Base-by-base conservation (phyloP, 192 early-diverging fungal species). In the Podila epigama region DNA sequence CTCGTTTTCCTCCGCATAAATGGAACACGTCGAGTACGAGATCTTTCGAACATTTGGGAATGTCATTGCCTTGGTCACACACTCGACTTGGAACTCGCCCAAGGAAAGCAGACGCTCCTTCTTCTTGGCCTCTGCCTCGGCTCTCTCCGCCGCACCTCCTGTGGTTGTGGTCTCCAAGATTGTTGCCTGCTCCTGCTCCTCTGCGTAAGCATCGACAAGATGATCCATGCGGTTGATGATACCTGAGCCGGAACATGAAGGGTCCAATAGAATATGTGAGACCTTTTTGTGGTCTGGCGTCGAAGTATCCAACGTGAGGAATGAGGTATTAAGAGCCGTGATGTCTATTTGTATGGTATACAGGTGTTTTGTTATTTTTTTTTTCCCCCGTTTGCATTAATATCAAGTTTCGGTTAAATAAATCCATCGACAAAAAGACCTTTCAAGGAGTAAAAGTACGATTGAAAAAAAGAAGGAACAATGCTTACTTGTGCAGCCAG, bases 21-120 rank as follows among this genome's bases (percentile, higher is more conserved):
- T 90, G 7, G 97, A 99, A 75, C 97, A 99, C 3, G 97, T 99
- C 37, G 97, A 99, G 70, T 99, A 99, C 11, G 90, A 89, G 22
- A 99, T 85, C 62, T 87, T 86, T 56, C 93, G 88, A n/a, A 94
- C 91, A 7, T 80, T 83, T 3, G 94, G 95, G 70, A 98, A 95
- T 41, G 85, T 89, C 82, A 95, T 87, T 13, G 95, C 95, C 66
- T 99, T 97, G 62, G 91, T 63, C 11, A 99, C 79, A 8, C 90
- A 86, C 10, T 86, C 82, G 33, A 84, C 67, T 70, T 99, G 97
- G 67, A 99, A 98, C 33, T 96, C 93, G 1, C 95, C 89, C 41
- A 99, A 78, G 16, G 87, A 86, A 25, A 82, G 51, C 31, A 97
- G 75, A 18, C 96, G 89, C 20, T 86, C 85, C 12, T 85, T 77